phyloP scores from a whole-genome alignment of 108 stramenopile genomes.

The Ochromonas danica region DNA sequence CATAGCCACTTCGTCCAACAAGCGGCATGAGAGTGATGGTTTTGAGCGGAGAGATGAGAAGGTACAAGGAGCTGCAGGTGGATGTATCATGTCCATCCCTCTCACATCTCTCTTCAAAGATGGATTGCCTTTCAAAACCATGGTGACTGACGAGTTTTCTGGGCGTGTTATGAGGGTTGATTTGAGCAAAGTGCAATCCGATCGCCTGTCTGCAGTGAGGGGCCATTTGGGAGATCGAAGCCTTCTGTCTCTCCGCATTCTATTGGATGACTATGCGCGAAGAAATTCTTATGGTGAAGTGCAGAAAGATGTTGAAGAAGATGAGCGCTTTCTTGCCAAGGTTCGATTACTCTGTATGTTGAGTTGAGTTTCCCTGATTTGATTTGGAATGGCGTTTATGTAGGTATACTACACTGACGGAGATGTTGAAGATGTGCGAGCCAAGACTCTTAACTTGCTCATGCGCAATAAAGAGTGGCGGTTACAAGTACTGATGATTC shows the following conservation, averaged over 20 bases:
- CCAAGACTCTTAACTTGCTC: conserved; percentile 4
- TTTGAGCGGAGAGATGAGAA: too few relatives aligned
- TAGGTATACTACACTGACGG: conserved; percentile 20
- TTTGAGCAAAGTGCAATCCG: too few relatives aligned
- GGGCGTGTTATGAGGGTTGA: too few relatives aligned
- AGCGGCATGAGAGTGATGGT: too few relatives aligned
- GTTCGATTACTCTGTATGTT: background rate
- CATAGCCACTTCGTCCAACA: too few relatives aligned
- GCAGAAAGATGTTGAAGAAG: conserved; percentile 10
- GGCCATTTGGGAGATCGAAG: background rate
- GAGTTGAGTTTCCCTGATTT: background rate
- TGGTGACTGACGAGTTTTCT: background rate
- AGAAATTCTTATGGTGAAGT: background rate
- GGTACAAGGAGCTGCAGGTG: background rate
- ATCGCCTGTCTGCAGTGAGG: background rate
- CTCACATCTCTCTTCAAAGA: conserved; percentile 20
- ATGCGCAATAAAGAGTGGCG: conserved; percentile 32
- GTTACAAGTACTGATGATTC: conserved; percentile 35
- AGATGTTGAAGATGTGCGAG: conserved; percentile 11
- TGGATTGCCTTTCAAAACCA: conserved; percentile 8
- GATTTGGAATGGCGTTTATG: background rate
- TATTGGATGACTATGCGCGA: background rate
- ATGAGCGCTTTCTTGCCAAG: background rate
- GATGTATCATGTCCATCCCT: conserved; percentile 3
- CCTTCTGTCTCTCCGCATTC: background rate